phyloP scores from a whole-genome alignment of 306 rosid species.

The Coriaria nepalensis region DNA sequence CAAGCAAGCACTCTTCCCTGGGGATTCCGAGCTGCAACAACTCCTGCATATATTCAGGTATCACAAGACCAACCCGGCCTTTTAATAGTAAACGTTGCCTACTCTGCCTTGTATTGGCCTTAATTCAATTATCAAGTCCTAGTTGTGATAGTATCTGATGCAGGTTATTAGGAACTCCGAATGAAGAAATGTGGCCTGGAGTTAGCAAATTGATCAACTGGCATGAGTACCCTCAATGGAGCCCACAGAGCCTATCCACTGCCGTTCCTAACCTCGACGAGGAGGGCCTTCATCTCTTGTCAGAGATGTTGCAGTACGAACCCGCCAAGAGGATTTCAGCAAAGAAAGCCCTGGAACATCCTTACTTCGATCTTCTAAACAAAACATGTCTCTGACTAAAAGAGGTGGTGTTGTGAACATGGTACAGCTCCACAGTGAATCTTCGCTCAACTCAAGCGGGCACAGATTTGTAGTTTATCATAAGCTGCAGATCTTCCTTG shows the following conservation, averaged over 20 bases:
- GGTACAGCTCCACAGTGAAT: too few species aligned
- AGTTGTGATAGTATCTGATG: slow-evolving; percentile 1
- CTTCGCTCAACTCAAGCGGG: too few species aligned
- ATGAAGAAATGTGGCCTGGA: slow-evolving; percentile 86
- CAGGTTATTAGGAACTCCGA: slow-evolving; percentile 88
- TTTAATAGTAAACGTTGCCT: background rate
- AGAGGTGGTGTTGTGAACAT: background rate
- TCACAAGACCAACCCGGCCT: background rate
- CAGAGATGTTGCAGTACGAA: slow-evolving; percentile 79
- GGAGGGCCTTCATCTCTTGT: slow-evolving; percentile 49
- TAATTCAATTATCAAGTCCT: too few species aligned
- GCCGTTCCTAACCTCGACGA: slow-evolving; percentile 63
- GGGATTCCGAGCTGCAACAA: slow-evolving; percentile 85
- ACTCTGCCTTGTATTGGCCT: too few species aligned
- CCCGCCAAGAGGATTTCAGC: slow-evolving; percentile 67
- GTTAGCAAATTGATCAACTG: slow-evolving; percentile 82
- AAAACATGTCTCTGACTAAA: slow-evolving; percentile 30
- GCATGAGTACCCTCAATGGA: slow-evolving; percentile 98
- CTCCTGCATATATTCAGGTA: slow-evolving; percentile 85
- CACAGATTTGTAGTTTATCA: too few species aligned
- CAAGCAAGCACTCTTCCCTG: slow-evolving; percentile 63
- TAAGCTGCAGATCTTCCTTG: too few species aligned
- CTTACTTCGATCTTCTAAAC: slow-evolving; percentile 53
- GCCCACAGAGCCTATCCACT: slow-evolving; percentile 42
- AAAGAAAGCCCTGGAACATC: slow-evolving; percentile 90